Evolutionary conservation across 2,329 filamentous ascomycete species (phyloP).

Genomic region (Cercospora citrullina): DNA sequence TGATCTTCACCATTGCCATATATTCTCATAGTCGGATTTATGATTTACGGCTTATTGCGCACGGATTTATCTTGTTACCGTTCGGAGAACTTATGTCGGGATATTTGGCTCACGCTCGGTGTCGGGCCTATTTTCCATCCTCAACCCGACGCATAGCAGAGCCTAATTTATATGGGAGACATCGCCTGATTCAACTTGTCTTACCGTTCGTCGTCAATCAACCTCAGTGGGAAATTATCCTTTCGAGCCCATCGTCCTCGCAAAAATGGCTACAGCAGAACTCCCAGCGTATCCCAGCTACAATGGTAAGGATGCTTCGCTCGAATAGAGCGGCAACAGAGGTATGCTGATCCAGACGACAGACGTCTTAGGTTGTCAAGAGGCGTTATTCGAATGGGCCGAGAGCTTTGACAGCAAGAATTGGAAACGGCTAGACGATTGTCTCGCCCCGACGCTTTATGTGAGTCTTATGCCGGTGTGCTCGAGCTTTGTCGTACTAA

Average conservation of each 20-base stretch:
- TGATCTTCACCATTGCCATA: background rate
- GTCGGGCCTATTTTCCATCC: background rate
- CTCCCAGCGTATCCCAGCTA: background rate
- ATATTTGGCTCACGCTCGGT: background rate
- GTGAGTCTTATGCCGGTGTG: background rate
- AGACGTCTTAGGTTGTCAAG: background rate
- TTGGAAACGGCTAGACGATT: background rate
- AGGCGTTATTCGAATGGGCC: background rate
- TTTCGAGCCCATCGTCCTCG: background rate
- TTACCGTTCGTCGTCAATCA: background rate
- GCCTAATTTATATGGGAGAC: background rate
- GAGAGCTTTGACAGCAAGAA: conserved; percentile 1
- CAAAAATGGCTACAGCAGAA: background rate
- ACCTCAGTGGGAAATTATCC: background rate
- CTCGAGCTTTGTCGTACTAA: background rate
- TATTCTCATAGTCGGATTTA: background rate
- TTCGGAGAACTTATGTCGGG: background rate
- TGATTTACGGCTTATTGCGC: background rate
- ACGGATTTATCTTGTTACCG: background rate
- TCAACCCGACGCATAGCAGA: background rate
- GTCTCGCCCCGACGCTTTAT: background rate
- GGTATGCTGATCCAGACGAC: background rate
- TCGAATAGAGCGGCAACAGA: background rate
- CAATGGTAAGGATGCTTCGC: background rate
- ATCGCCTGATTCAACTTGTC: background rate